Base-by-base conservation (phyloP, 176 grass and related monocot species). In the Leersia perrieri region DNA sequence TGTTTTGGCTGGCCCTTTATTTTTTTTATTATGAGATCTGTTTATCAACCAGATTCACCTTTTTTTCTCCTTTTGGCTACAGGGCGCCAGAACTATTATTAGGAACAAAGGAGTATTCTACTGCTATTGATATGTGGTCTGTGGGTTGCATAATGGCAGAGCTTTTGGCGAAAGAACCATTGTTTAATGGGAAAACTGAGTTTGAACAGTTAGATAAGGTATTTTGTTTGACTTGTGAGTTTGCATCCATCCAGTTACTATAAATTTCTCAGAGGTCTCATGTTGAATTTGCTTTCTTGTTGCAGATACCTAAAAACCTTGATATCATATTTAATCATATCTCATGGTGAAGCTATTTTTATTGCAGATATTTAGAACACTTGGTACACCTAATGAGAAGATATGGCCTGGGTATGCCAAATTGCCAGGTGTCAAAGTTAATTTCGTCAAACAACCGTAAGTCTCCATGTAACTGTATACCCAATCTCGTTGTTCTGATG, bases 41-140 rank as follows among this genome's bases (percentile, higher is more conserved):
- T 87, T 75, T 72, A 76, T 57, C 11, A 75, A 53, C 14, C 58
- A 25, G 23, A 78, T 44, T 76, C 6, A 82, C 12, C 12, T 49
- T 77, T 40, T 40, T 82, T 62, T 34, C 44, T 58, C 31, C 78
- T 87, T 51, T 58, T 69, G 79, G 86, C 33, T 84, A 44, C 73
- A 99, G 96, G 88, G 89, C 96, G 32, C 96, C 96, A 35, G 96
- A 99, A 88, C 76, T 99, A 81, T 88, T 99, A 26, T 77, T 99
- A 78, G 93, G 93, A 82, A 86, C 90, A 67, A 99, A 93, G 81
- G 96, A 99, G 73, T 99, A 99, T 64, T 99, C 96, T 53, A 99
- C 96, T n/a, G 93, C 96, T 66, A 99, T 99, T 72, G 96, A 99
- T 91, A 99, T 99, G 93, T 99, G 96, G 96, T 99, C 96, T 1